Base-by-base conservation (phyloP, 176 grass and related monocot genomes). In the Oryza glumipatula region DNA sequence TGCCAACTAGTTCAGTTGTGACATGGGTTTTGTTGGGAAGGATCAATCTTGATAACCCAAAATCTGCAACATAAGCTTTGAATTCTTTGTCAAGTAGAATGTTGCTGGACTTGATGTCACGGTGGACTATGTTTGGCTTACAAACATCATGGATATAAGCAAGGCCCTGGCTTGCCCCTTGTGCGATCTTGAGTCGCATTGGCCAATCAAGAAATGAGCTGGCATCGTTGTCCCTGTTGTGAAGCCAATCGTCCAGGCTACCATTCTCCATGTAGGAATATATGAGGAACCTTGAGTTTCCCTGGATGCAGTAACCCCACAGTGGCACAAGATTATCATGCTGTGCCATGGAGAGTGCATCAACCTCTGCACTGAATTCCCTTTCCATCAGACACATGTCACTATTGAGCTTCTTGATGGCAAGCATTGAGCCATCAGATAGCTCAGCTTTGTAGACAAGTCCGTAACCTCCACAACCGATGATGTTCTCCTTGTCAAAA, bases 181-280 rank as follows among this genome's bases (percentile, higher is more conserved):
- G 87, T 49, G 92, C 92, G 13, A 97, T 94, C 85, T 82, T 86
- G n/a, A 94, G 80, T 61, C 90, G 84, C 1, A 61, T 94, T 13
- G 88, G 82, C 94, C 92, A 94, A 44, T 89, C 85, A 21, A 97
- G 89, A 60, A 76, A 81, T 21, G 86, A 30, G 12, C 49, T 86
- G 56, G 78, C 77, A 70, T 76, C 78, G 16, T 46, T 63, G 0
- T 72, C 67, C 64, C 60, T 93, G 81, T 94, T 91, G 68, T 97
- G 94, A 54, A 97, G 88, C 94, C 94, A 97, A 72, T 94, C 92
- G 46, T 94, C 92, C 69, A 97, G 77, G 58, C 94, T 94, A 4
- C 94, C 92, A 78, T 97, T 94, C 64, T 97, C 90, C 94, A 97
- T 97, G 63, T 85, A 97, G 15, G 94, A 91, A 81, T 89, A 95